These are phyloP conservation scores for Penicillium sp. DNA, from an alignment of 2,329 filamentous ascomycete species.

Conservation along the genomic window DNA sequence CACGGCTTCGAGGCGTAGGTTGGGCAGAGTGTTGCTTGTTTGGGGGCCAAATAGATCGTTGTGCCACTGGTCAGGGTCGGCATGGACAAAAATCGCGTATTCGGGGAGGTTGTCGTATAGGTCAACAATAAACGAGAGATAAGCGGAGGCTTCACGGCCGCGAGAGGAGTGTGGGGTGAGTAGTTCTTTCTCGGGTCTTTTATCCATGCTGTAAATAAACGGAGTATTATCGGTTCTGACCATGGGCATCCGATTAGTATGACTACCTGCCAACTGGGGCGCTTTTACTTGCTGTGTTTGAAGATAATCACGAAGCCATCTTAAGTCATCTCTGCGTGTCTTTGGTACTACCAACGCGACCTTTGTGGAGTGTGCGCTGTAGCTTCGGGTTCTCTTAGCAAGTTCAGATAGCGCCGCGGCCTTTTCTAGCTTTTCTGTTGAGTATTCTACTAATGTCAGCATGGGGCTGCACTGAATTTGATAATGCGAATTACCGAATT, in stretches of 20 bases:
- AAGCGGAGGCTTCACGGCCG: slow-evolving; percentile 62
- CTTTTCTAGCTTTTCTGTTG: not conserved
- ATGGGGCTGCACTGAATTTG: not conserved
- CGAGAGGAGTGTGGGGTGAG: slow-evolving; percentile 29
- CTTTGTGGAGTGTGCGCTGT: not conserved
- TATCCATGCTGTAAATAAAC: slow-evolving; percentile 24
- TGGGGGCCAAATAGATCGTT: slow-evolving; percentile 25
- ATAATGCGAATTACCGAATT: not conserved
- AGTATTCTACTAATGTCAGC: not conserved
- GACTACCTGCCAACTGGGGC: too few relatives aligned
- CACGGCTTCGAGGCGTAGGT: slow-evolving; percentile 32
- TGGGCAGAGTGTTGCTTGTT: slow-evolving; percentile 23
- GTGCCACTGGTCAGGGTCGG: slow-evolving; percentile 26
- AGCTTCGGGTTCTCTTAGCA: not conserved
- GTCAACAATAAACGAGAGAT: slow-evolving; percentile 62
- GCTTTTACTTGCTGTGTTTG: not conserved
- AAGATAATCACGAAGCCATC: slow-evolving; percentile 4
- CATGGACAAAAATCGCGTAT: slow-evolving; percentile 59
- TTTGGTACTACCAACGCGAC: slow-evolving; percentile 2
- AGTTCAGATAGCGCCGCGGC: not conserved
- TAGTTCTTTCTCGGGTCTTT: slow-evolving; percentile 14
- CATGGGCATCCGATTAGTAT: not conserved
- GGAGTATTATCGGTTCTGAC: slow-evolving; percentile 10
- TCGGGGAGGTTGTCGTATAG: slow-evolving; percentile 60
- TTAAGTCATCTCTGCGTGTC: slow-evolving; percentile 3